Percentiles rank a stretch among this genome's conserved stretches.
Conservation (phyloP, 345 rosid species). For the Salix dunnii region DNA sequence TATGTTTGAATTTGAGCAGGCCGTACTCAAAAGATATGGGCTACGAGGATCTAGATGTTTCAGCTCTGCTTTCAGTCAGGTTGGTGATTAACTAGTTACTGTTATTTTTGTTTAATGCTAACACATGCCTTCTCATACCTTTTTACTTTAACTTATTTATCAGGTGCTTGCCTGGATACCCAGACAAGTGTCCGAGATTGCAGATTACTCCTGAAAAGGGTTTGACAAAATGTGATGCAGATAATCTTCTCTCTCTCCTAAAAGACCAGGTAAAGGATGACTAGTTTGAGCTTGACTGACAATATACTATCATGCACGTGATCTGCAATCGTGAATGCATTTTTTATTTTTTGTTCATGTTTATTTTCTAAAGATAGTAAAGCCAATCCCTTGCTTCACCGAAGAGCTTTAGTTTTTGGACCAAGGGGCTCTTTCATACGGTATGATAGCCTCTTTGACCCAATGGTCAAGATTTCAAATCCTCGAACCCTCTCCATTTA, state of each 20-base stretch:
- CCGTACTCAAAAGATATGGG: conserved; percentile 94
- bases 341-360: conserved; percentile 7
- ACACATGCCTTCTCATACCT: background rate
- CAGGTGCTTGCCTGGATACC: conserved; percentile 96
- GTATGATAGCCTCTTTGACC: background rate
- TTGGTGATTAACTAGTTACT: conserved; percentile 17
- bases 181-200: conserved; percentile 85
- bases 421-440: background rate
- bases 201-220: conserved; percentile 81
- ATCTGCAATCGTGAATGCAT: background rate
- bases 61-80: conserved; percentile 81
- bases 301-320: background rate
- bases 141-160: conserved; percentile 7
- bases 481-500: background rate
- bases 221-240: conserved; percentile 59
- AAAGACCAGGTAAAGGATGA: conserved; percentile 64
- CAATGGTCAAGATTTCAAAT: background rate
- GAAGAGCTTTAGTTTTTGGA: background rate
- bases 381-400: background rate
- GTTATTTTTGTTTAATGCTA: background rate
- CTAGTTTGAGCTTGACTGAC: background rate
- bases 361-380: background rate
- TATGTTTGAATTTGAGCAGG: conserved; percentile 47
- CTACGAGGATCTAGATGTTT: conserved; percentile 72
- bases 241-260: conserved; percentile 75